Evolutionary conservation across 352 stramenopile species (phyloP).

Genomic region (Halophytophthora polymorphica): DNA sequence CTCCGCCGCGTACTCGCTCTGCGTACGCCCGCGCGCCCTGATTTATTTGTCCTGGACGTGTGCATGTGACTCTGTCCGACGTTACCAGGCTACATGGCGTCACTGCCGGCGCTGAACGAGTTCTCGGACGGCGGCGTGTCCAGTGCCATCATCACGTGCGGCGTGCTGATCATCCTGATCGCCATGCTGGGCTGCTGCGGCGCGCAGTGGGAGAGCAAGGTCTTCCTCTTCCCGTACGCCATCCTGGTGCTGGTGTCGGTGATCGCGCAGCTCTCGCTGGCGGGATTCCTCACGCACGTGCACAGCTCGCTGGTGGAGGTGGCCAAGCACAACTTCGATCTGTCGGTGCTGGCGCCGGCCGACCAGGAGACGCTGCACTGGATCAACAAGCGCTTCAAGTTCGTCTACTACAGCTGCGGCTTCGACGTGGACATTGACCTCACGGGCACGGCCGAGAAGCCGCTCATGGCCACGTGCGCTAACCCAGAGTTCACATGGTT

Average conservation of each 20-base stretch:
- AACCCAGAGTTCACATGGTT: conserved; percentile 72
- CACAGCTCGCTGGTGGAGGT: conserved; percentile 67
- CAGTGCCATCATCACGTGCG: conserved; percentile 77
- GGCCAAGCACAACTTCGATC: conserved; percentile 67
- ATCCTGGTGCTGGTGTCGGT: conserved; percentile 78
- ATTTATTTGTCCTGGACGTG: not conserved
- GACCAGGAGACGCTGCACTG: conserved; percentile 69
- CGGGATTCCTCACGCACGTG: conserved; percentile 79
- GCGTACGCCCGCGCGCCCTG: not conserved
- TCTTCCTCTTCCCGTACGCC: conserved; percentile 82
- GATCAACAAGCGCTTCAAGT: conserved; percentile 79
- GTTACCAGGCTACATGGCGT: conserved; percentile 74
- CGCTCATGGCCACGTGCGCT: conserved; percentile 48
- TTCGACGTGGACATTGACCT: conserved; percentile 65
- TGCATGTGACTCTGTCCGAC: conserved; percentile 9
- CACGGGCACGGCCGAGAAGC: conserved; percentile 26
- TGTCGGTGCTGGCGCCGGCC: conserved; percentile 43
- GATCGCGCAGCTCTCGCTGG: conserved; percentile 71
- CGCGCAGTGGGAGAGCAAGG: conserved; percentile 83
- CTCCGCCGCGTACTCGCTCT: conserved; percentile 4
- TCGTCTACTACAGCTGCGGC: conserved; percentile 70
- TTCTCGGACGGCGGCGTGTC: conserved; percentile 79
- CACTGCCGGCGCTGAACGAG: conserved; percentile 71
- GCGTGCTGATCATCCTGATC: conserved; percentile 74
- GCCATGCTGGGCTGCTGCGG: conserved; percentile 75